A percentile compares a stretch with the other conserved stretches of the same genome.
Conservation (phyloP, 2,329 filamentous ascomycete species). For the Westerdykella sp. region DNA sequence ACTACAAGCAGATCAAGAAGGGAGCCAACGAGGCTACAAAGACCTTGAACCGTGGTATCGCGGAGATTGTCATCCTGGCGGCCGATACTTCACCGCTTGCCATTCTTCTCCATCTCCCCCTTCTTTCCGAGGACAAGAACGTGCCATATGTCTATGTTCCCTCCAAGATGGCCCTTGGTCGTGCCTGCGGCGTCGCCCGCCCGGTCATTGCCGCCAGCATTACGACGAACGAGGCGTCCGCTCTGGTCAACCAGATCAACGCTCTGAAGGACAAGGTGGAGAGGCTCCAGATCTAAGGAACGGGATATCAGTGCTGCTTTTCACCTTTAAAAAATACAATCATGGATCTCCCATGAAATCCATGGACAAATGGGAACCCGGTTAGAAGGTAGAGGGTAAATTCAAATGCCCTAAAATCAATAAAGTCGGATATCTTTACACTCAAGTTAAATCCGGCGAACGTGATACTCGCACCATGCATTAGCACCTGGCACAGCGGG, state of each 20-base stretch:
- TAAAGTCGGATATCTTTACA: no score
- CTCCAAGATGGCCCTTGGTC: slow-evolving; percentile 74
- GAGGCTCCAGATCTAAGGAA: slow-evolving; percentile 73
- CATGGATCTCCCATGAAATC: no score
- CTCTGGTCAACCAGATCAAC: slow-evolving; percentile 81
- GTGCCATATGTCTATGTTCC: slow-evolving; percentile 51
- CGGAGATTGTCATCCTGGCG: slow-evolving; percentile 81
- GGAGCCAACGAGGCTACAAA: slow-evolving; percentile 63
- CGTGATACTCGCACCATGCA: no score
- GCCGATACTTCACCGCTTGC: slow-evolving; percentile 83
- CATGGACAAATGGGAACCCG: no score
- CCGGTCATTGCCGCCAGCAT: slow-evolving; percentile 83
- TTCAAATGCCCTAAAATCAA: no score
- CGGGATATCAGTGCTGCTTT: background rate
- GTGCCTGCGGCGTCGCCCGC: slow-evolving; percentile 78
- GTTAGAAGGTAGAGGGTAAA: no score
- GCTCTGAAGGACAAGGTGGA: slow-evolving; percentile 92
- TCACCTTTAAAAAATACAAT: no score
- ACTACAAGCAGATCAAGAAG: slow-evolving; percentile 32
- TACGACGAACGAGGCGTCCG: slow-evolving; percentile 59
- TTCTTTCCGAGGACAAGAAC: slow-evolving; percentile 78
- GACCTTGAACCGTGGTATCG: slow-evolving; percentile 83
- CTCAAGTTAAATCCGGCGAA: no score
- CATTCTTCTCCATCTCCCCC: slow-evolving; percentile 62
- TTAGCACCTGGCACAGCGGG: no score